Conservation (phyloP, 345 rosid genomes). For the Excoecaria cochinchinensis region DNA sequence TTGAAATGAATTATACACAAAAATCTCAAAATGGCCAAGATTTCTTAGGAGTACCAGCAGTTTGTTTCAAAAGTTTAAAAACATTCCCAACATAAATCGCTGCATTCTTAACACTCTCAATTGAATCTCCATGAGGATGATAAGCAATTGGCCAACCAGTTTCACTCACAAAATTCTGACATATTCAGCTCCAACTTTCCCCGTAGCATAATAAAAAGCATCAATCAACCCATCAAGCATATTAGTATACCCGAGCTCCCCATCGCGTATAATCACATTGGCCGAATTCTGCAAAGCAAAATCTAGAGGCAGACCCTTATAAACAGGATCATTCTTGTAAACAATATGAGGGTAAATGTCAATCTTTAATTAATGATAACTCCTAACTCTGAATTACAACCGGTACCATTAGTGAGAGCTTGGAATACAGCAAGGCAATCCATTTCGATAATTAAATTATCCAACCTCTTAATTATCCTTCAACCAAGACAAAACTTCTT, state of each 20-base stretch:
- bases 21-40: not conserved
- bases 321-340: not conserved
- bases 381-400: too few relatives aligned
- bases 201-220: not conserved
- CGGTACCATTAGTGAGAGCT: too few relatives aligned
- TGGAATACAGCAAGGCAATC: too few relatives aligned
- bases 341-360: not conserved
- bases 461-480: too few relatives aligned
- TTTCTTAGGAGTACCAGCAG: not conserved
- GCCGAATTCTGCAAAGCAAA: slow-evolving; percentile 4
- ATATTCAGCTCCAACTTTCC: not conserved
- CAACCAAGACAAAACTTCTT: too few relatives aligned
- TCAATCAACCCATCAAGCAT: slow-evolving; percentile 11
- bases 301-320: not conserved
- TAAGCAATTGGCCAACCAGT: slow-evolving; percentile 6
- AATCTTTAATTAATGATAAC: too few relatives aligned
- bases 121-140: not conserved
- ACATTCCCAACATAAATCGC: not conserved
- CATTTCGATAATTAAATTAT: too few relatives aligned
- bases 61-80: not conserved
- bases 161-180: not conserved
- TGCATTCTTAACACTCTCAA: not conserved
- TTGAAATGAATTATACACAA: too few relatives aligned
- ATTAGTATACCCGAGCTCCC: not conserved
- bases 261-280: slow-evolving; percentile 5